These are phyloP conservation scores for Aegilops umbellulata DNA, from an alignment of 176 grass and related monocot genomes.

Conservation along the genomic window DNA sequence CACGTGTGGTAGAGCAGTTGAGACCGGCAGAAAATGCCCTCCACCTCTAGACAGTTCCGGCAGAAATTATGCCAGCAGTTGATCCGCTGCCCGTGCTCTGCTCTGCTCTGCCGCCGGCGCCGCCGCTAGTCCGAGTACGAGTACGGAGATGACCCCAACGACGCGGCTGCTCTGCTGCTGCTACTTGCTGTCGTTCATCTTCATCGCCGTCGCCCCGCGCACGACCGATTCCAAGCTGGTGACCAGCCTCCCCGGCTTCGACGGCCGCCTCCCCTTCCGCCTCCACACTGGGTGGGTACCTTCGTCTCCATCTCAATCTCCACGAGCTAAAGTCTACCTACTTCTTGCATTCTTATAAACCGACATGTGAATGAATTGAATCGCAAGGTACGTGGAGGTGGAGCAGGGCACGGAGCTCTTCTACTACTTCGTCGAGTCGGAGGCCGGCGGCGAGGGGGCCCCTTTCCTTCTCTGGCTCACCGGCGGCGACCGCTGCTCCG, in stretches of 20 bases:
- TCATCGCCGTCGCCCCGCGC: not conserved
- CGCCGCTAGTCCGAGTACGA: not conserved
- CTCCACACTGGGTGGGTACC: conserved; percentile 49
- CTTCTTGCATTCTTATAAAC: not conserved
- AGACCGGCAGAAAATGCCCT: too few species aligned
- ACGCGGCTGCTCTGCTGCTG: not conserved
- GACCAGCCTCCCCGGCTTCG: conserved; percentile 49
- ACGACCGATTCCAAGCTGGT: conserved; percentile 8
- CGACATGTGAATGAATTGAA: not conserved
- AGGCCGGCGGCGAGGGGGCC: not conserved
- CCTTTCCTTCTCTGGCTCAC: conserved; percentile 66
- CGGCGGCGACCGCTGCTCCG: conserved; percentile 53
- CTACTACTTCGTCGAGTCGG: conserved; percentile 68
- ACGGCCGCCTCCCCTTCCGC: conserved; percentile 47
- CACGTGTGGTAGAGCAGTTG: too few species aligned
- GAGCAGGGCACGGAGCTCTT: conserved; percentile 57
- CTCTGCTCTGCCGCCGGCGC: not conserved
- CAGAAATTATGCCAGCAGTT: too few species aligned
- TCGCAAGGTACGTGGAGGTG: conserved; percentile 49
- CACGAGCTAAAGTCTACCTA: not conserved
- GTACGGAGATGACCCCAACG: not conserved
- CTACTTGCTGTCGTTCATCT: not conserved
- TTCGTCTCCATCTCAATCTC: not conserved
- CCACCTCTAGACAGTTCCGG: too few species aligned
- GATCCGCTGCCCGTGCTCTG: too few species aligned